Conservation (phyloP, 208 protist species). For the Plasmodiophora brassicae region DNA sequence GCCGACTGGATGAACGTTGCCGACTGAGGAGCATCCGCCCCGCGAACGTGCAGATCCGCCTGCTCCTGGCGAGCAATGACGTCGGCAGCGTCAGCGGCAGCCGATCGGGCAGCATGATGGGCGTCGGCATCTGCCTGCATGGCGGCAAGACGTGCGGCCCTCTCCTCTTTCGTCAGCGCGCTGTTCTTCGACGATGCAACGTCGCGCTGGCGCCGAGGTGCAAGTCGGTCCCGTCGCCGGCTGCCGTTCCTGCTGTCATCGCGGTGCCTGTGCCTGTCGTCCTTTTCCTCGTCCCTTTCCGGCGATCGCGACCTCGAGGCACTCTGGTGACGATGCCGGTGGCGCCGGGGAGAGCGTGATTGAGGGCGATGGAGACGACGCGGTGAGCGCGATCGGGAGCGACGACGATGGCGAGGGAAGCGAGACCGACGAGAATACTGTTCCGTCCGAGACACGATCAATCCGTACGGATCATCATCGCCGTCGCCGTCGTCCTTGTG, state of each 20-base stretch:
- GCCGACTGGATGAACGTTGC: not conserved
- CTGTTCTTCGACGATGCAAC: not conserved
- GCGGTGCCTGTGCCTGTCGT: not conserved
- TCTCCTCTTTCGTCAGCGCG: not conserved
- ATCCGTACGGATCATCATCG: not conserved
- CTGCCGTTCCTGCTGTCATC: not conserved
- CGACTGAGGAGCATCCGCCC: not conserved
- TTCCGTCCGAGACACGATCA: not conserved
- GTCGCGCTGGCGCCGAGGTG: not conserved
- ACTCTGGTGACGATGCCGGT: not conserved
- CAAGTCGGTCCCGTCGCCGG: not conserved
- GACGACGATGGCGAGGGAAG: too few relatives aligned
- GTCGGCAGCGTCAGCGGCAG: not conserved
- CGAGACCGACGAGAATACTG: too few relatives aligned
- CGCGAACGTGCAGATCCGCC: not conserved
- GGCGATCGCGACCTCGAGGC: not conserved
- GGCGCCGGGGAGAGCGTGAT: too few relatives aligned
- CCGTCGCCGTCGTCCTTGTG: not conserved
- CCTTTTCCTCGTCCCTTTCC: not conserved
- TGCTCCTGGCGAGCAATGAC: not conserved
- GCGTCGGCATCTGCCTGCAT: not conserved
- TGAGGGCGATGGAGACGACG: not conserved
- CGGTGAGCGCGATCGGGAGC: not conserved
- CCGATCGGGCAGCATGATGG: not conserved
- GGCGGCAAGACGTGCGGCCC: not conserved